Conservation (phyloP, 179 eudicot genomes). For the Beta lomatogona region DNA sequence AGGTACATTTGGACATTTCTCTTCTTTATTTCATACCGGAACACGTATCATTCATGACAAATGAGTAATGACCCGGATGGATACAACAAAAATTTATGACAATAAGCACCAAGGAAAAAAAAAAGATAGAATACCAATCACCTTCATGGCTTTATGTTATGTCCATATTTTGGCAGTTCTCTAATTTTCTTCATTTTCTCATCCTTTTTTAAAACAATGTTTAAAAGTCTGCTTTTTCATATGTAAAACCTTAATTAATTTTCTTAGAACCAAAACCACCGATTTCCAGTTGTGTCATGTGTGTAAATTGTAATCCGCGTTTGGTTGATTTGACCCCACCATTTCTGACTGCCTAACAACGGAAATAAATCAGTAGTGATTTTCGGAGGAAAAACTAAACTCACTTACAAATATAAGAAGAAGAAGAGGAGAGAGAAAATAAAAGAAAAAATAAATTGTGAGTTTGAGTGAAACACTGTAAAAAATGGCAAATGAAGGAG, state of each 20-base stretch:
- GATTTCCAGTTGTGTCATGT: not conserved
- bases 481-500: constrained; percentile 24
- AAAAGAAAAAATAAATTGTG: not conserved
- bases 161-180: not conserved
- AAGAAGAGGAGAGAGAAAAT: not conserved
- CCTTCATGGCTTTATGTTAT: not conserved
- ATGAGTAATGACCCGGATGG: too few relatives aligned
- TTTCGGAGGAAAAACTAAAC: not conserved
- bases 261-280: not conserved
- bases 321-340: constrained; percentile 8
- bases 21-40: too few relatives aligned
- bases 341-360: not conserved
- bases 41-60: too few relatives aligned
- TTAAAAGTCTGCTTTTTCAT: not conserved
- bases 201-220: not conserved
- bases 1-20: too few relatives aligned
- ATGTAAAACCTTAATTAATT: not conserved
- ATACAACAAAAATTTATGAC: not conserved
- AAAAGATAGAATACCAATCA: not conserved
- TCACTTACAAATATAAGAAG: not conserved
- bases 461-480: not conserved
- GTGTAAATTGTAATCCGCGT: not conserved
- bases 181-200: not conserved
- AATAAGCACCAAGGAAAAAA: not conserved
- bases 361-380: constrained; percentile 6